Percentiles rank a stretch among this genome's conserved stretches.
Conservation (phyloP, 306 rosid species). For the Pyrus betulifolia region DNA sequence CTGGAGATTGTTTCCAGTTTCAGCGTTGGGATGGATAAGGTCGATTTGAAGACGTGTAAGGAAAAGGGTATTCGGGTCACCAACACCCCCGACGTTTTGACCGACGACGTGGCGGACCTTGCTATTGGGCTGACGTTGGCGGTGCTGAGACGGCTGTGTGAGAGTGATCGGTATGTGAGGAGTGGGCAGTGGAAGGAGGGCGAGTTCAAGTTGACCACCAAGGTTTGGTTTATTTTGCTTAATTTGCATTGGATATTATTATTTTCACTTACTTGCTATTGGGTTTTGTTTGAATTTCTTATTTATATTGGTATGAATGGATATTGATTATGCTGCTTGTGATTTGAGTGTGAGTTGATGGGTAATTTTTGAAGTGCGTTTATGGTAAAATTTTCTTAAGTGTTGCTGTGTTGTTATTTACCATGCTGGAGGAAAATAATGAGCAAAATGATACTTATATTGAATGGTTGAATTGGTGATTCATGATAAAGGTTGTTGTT, state of each 20-base stretch:
- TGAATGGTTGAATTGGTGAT: not conserved
- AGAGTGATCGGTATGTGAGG: constrained; percentile 59
- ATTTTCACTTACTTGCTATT: not conserved
- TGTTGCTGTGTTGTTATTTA: not conserved
- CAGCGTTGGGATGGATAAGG: constrained; percentile 74
- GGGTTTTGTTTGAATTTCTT: not conserved
- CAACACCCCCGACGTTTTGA: constrained; percentile 75
- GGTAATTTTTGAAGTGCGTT: not conserved
- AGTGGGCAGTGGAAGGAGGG: constrained; percentile 63
- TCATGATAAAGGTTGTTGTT: not conserved
- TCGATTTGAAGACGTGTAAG: constrained; percentile 46
- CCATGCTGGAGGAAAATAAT: not conserved
- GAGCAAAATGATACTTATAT: not conserved
- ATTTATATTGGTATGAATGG: not conserved
- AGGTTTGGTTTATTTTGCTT: constrained; percentile 27
- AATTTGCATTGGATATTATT: not conserved
- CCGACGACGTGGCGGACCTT: constrained; percentile 74
- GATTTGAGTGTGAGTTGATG: not conserved
- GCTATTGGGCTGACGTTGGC: constrained; percentile 54
- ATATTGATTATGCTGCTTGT: not conserved
- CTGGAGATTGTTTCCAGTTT: constrained; percentile 64
- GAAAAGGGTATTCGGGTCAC: constrained; percentile 70
- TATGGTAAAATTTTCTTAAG: not conserved
- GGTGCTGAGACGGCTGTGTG: constrained; percentile 50
- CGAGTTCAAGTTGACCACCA: constrained; percentile 55